Conservation (phyloP, 257 asterid species). For the Agastache rugosa region DNA sequence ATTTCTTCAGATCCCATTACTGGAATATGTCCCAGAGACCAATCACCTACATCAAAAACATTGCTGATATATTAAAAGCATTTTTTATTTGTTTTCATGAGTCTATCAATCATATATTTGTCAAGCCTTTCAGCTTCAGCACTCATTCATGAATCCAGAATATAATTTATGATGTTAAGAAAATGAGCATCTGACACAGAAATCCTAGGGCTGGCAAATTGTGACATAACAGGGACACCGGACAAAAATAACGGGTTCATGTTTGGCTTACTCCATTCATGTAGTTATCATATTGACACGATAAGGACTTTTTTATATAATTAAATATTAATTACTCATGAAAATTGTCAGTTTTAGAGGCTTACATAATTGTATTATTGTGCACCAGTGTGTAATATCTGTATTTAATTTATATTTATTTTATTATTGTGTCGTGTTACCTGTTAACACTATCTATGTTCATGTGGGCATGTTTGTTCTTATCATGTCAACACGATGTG, state of each 20-base stretch:
- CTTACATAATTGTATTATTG: background rate
- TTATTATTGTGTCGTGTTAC: too few species aligned
- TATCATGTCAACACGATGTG: too few species aligned
- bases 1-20: slow-evolving; percentile 86
- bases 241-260: too few species aligned
- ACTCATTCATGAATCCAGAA: slow-evolving; percentile 6
- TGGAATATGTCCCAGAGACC: slow-evolving; percentile 75
- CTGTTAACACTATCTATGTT: too few species aligned
- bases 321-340: background rate
- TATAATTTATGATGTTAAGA: background rate
- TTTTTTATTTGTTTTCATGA: slow-evolving; percentile 19
- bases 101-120: background rate
- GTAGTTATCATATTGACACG: background rate
- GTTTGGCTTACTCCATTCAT: background rate
- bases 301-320: background rate
- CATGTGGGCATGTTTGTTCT: too few species aligned
- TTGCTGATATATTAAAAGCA: slow-evolving; percentile 18
- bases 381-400: background rate
- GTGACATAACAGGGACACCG: too few species aligned
- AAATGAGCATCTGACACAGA: slow-evolving; percentile 1
- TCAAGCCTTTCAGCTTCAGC: background rate
- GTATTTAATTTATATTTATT: too few species aligned
- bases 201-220: too few species aligned
- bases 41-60: slow-evolving; percentile 63
- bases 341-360: background rate